Conservation (phyloP, 768 basidiomycete species). For the Cubamyces lactineus region DNA sequence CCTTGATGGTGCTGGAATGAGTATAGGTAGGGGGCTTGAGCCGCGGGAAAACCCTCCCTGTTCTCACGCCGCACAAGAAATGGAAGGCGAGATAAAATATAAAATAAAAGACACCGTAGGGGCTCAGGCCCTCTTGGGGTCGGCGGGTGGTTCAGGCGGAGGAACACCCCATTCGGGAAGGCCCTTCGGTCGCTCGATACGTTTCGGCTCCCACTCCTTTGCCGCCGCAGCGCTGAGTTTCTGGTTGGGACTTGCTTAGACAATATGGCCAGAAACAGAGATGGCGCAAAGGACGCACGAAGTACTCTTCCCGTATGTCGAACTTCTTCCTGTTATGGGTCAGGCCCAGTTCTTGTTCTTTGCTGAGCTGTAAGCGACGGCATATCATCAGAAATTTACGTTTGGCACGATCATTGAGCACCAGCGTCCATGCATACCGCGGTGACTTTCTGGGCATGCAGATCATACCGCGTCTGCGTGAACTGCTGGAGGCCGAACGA, state of each 20-base stretch:
- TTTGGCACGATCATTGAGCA: neutral
- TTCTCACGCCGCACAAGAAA: no score
- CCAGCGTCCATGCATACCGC: conserved; percentile 46
- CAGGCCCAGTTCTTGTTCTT: conserved; percentile 78
- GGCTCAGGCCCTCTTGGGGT: conserved; percentile 18
- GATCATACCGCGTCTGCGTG: conserved; percentile 90
- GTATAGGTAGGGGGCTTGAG: no score
- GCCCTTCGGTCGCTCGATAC: conserved; percentile 82
- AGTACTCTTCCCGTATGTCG: conserved; percentile 96
- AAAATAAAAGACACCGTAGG: no score
- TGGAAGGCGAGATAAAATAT: no score
- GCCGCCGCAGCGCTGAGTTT: conserved; percentile 64
- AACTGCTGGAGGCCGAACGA: conserved; percentile 83
- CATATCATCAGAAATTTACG: neutral
- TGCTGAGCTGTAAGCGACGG: conserved; percentile 54
- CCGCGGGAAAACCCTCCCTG: no score
- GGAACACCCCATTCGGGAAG: conserved; percentile 94
- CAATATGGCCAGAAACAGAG: neutral
- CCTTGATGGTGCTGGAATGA: no score
- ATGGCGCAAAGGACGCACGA: conserved; percentile 58
- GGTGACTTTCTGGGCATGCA: conserved; percentile 79
- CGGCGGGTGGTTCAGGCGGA: conserved; percentile 55
- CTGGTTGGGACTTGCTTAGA: conserved; percentile 38
- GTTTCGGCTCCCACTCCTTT: conserved; percentile 85
- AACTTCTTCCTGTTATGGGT: conserved; percentile 75